These are phyloP conservation scores for Sporothrix curviconia DNA, from an alignment of 2,329 filamentous ascomycete genomes.

Conservation along the genomic window DNA sequence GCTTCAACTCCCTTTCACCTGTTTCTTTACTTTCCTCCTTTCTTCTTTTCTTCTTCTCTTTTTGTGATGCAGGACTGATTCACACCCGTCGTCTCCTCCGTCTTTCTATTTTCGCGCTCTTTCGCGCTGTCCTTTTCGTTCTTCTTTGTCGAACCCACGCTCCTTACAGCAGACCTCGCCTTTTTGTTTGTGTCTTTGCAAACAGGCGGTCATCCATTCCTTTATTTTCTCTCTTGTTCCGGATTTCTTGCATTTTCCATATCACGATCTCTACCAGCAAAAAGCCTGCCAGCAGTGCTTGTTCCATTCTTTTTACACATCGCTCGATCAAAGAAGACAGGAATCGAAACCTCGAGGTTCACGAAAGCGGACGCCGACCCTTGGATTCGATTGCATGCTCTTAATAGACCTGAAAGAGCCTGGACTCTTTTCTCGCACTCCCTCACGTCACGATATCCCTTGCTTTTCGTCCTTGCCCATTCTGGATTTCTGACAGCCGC, in stretches of 20 bases:
- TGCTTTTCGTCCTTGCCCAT: background rate
- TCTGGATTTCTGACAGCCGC: background rate
- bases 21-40: background rate
- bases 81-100: slow-evolving; percentile 2
- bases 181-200: background rate
- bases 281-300: slow-evolving; percentile 50
- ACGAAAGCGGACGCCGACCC: too few species aligned
- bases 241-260: slow-evolving; percentile 18
- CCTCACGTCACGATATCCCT: background rate
- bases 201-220: slow-evolving; percentile 19
- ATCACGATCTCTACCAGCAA: slow-evolving; percentile 10
- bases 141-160: slow-evolving; percentile 12
- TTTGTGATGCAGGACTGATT: slow-evolving; percentile 14
- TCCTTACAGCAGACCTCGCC: slow-evolving; percentile 13
- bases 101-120: background rate
- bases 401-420: background rate
- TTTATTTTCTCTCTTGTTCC: slow-evolving; percentile 9
- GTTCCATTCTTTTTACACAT: slow-evolving; percentile 37
- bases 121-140: background rate
- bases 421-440: slow-evolving; percentile 2
- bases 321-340: background rate
- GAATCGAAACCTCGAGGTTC: slow-evolving; percentile 2
- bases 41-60: background rate
- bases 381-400: too few species aligned
- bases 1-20: background rate